Evolutionary conservation across 768 basidiomycete genomes (phyloP).

Genomic region (Myochromella boudieri): DNA sequence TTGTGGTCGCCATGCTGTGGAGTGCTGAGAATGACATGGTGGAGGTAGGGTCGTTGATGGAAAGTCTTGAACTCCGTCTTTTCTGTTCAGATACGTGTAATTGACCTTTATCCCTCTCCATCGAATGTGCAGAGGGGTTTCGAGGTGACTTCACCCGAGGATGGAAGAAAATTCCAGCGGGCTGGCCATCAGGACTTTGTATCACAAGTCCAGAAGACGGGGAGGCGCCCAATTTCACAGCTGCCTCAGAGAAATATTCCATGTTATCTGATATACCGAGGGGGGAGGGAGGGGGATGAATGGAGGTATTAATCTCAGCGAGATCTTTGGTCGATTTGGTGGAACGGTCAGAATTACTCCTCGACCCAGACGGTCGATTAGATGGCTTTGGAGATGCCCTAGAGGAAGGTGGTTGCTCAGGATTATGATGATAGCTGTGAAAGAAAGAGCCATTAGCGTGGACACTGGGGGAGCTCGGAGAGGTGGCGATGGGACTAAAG

Average conservation of each 20-base stretch:
- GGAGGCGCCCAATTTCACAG: slow-evolving; percentile 69
- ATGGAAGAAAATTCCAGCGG: slow-evolving; percentile 95
- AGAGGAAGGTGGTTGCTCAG: slow-evolving; percentile 27
- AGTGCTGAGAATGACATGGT: slow-evolving; percentile 33
- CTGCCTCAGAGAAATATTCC: slow-evolving; percentile 75
- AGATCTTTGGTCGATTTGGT: slow-evolving; percentile 52
- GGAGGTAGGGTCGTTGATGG: slow-evolving; percentile 21
- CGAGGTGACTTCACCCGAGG: slow-evolving; percentile 52
- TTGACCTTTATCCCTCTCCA: slow-evolving; percentile 50
- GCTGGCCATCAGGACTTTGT: slow-evolving; percentile 90
- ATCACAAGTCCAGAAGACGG: slow-evolving; percentile 87
- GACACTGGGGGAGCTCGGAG: slow-evolving; percentile 76
- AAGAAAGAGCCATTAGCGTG: slow-evolving; percentile 42
- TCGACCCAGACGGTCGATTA: slow-evolving; percentile 47
- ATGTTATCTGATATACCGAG: slow-evolving; percentile 66
- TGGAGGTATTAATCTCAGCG: slow-evolving; percentile 33
- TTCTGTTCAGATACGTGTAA: slow-evolving; percentile 26
- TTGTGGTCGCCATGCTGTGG: slow-evolving; percentile 23
- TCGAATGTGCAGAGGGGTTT: slow-evolving; percentile 34
- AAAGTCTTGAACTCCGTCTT: slow-evolving; percentile 19
- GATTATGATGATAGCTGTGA: slow-evolving; percentile 29
- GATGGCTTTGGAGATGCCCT: slow-evolving; percentile 19
- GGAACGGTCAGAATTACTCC: slow-evolving; percentile 64
- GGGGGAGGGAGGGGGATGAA: slow-evolving; percentile 64
- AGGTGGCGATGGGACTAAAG: slow-evolving; percentile 93